Percentiles rank a stretch among this genome's conserved stretches.
phyloP scores from a whole-genome alignment of 345 rosid genomes.

The Camelina sativa region DNA sequence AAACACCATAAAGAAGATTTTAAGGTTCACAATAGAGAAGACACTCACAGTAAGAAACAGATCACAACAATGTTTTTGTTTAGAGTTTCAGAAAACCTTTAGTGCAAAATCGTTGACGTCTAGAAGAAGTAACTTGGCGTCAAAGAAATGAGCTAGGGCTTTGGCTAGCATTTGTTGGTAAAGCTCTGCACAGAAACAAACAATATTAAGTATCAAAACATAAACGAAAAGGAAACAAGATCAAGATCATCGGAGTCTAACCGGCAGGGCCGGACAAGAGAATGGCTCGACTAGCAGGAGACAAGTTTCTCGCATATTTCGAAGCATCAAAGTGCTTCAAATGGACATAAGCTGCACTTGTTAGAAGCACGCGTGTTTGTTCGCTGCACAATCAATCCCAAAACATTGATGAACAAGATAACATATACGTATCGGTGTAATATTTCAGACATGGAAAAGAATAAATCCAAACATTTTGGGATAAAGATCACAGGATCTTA shows the following conservation, averaged over 20 bases:
- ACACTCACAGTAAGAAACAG: neutral
- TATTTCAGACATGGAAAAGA: conserved; percentile 1
- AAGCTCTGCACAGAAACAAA: conserved; percentile 57
- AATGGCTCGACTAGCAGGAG: conserved; percentile 87
- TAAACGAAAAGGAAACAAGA: neutral
- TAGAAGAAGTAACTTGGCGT: conserved; percentile 83
- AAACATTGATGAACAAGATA: neutral
- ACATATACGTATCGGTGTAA: neutral
- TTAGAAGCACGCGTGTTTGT: conserved; percentile 78
- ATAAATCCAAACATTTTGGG: conserved; percentile 35
- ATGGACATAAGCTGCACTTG: conserved; percentile 95
- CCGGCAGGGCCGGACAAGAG: conserved; percentile 99
- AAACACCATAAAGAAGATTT: neutral
- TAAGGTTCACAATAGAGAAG: neutral
- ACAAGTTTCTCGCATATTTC: conserved; percentile 71
- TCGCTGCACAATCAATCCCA: conserved; percentile 59
- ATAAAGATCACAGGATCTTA: conserved; percentile 15
- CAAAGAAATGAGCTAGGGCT: conserved; percentile 94
- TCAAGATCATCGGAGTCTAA: conserved; percentile 20
- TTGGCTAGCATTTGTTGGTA: conserved; percentile 98
- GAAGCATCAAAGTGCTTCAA: conserved; percentile 92
- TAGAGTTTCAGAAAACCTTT: conserved; percentile 53
- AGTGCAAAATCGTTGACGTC: conserved; percentile 87
- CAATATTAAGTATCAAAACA: conserved; percentile 18
- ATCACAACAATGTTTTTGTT: conserved; percentile 1